Percentiles rank a stretch among this genome's conserved stretches.
Conservation (phyloP, 1,284 basidiomycete genomes). For the Rhodotorula sp. region DNA sequence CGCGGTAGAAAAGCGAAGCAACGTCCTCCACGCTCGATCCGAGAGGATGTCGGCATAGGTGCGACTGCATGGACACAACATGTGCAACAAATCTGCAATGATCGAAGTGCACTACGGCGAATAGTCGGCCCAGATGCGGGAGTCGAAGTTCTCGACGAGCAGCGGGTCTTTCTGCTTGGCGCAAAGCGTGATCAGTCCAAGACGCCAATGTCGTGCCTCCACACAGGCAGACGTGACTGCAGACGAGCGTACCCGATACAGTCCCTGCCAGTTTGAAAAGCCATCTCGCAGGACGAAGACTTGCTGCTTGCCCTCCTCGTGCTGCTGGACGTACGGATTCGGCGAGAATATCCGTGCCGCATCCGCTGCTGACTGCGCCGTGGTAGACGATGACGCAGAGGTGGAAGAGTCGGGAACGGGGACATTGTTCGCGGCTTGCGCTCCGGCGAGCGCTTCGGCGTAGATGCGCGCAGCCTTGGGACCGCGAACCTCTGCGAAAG, state of each 20-base stretch:
- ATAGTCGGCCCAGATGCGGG: constrained; percentile 42
- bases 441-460: constrained; percentile 44
- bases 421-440: neutral
- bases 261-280: constrained; percentile 48
- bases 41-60: too few species aligned
- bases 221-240: neutral
- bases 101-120: constrained; percentile 6
- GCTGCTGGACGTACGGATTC: constrained; percentile 16
- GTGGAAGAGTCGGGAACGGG: neutral
- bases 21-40: neutral
- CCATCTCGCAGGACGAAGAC: constrained; percentile 50
- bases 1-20: neutral
- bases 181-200: neutral
- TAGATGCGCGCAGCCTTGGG: constrained; percentile 51
- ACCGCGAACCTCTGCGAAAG: constrained; percentile 42
- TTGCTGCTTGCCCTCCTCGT: constrained; percentile 10
- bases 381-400: neutral
- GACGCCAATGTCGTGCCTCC: neutral
- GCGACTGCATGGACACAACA: neutral
- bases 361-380: neutral
- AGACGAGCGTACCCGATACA: constrained; percentile 45
- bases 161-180: constrained; percentile 38
- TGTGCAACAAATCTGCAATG: too few species aligned
- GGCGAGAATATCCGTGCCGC: constrained; percentile 17
- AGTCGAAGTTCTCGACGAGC: constrained; percentile 49